phyloP scores from a whole-genome alignment of 1,284 basidiomycete genomes.

The Athelia psychrophila region DNA sequence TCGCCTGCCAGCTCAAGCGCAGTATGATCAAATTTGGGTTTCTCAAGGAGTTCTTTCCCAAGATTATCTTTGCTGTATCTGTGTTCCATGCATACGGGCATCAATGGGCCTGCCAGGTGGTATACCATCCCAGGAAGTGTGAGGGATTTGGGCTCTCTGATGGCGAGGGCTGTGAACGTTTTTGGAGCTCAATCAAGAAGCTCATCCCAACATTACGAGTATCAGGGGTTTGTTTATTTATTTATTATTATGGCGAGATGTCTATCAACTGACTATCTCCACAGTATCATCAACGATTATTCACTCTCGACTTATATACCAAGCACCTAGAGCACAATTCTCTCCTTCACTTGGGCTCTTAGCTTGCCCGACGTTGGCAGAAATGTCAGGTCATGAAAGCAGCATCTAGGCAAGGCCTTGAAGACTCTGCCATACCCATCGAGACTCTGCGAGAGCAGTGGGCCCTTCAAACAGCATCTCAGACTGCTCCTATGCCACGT shows the following conservation, averaged over 20 bases:
- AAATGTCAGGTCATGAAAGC: background rate
- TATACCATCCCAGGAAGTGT: conserved; percentile 19
- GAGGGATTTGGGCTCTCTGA: conserved; percentile 18
- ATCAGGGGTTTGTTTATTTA: conserved; percentile 9
- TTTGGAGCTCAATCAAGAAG: conserved; percentile 17
- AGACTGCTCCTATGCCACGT: background rate
- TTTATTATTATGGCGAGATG: background rate
- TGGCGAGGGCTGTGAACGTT: conserved; percentile 21
- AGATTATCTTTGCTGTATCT: conserved; percentile 12
- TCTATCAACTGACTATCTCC: background rate
- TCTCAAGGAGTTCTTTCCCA: conserved; percentile 1
- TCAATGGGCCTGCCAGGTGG: conserved; percentile 19
- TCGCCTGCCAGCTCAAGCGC: conserved; percentile 16
- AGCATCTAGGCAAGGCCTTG: background rate
- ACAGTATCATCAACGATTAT: conserved; percentile 10
- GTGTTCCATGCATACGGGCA: conserved; percentile 22
- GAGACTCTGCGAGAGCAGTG: conserved; percentile 3
- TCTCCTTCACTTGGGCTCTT: conserved; percentile 3
- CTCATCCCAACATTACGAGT: conserved; percentile 13
- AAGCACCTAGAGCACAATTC: conserved; percentile 4
- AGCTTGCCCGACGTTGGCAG: conserved; percentile 2
- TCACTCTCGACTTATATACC: conserved; percentile 9
- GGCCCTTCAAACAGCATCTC: conserved; percentile 5
- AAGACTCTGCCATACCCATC: background rate
- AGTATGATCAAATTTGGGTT: conserved; percentile 7